Conservation (phyloP, 1,139 yeast genomes). For the Suhomyces chickasaworum region DNA sequence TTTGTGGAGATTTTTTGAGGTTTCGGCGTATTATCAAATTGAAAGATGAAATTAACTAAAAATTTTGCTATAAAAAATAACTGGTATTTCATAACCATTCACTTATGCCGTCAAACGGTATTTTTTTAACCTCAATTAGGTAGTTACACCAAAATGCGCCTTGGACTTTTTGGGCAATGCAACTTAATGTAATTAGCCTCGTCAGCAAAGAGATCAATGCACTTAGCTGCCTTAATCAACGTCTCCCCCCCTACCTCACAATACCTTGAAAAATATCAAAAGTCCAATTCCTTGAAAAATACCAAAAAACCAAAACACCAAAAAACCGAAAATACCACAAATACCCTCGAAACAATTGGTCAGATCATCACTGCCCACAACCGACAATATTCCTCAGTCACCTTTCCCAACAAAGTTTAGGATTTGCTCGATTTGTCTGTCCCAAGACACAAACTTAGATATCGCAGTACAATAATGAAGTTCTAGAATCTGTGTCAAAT, state of each 20-base stretch:
- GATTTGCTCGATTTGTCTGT: neutral
- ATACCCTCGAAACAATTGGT: neutral
- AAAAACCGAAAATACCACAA: too few relatives aligned
- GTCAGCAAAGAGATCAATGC: conserved; percentile 3
- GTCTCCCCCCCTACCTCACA: neutral
- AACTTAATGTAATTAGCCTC: neutral
- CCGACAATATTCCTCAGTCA: neutral
- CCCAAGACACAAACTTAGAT: too few relatives aligned
- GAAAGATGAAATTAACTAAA: conserved; percentile 3
- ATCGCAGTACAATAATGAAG: too few relatives aligned
- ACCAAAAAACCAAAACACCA: too few relatives aligned
- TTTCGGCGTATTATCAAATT: neutral
- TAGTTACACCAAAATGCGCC: neutral
- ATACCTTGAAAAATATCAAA: neutral
- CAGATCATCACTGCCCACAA: neutral
- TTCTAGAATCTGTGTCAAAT: neutral
- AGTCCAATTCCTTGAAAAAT: too few relatives aligned
- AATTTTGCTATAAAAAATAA: neutral
- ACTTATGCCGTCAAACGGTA: neutral
- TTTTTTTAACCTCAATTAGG: neutral
- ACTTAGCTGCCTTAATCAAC: neutral
- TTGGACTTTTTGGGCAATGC: neutral
- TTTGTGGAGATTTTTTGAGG: neutral
- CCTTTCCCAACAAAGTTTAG: neutral
- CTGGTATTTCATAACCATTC: neutral